Evolutionary conservation across 108 stramenopile species (phyloP), one percentile per base, ranked within the genome.

Genomic region (Cyclotella distinguenda): DNA sequence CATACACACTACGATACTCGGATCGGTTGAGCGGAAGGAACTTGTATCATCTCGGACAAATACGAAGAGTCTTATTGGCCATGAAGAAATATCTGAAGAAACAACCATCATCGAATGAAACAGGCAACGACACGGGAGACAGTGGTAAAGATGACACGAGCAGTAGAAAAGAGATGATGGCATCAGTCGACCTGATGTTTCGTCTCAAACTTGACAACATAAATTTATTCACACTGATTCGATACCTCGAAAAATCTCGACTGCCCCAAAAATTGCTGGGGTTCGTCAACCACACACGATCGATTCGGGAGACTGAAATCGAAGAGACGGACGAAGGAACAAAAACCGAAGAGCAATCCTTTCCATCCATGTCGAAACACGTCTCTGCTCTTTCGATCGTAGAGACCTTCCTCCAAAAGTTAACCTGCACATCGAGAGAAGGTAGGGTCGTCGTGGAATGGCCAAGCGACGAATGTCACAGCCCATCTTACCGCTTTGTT

Each of bases 211-310:
- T 98, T 40, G 96, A 97, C 62, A 86, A 96, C 65, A 60, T 97
- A 52, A 99, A 99, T 86, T 48, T 97, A 30, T 97, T 90, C 79
- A 86, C 94, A 35, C 60, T 99, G 32, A 55, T 89, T 19, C 69
- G 90, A 9, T 97, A 96, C 75, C 80, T 98, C 65, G 64, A 84
- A 59, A 73, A 78, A 49, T 93, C 88, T 51, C 72, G 84, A 30
- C 80, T 99, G 1, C 74, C 89, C 8, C 88, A 94, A 60, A 99
- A 99, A 66, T 72, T 97, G 16, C 38, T 88, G 21, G 95, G 97
- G 6, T 93, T 92, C 56, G 70, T 84, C 66, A 84, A 77, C 65
- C 46, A 68, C 25, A 39, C 43, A 22, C 21, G 15, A 47, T 38
- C 16, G 48, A 48, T 13, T 65, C 22, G 5, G 45, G 48, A 21